These are phyloP conservation scores for Elaeis oleifera DNA, from an alignment of 202 grass and related monocot genomes.

Conservation along the genomic window DNA sequence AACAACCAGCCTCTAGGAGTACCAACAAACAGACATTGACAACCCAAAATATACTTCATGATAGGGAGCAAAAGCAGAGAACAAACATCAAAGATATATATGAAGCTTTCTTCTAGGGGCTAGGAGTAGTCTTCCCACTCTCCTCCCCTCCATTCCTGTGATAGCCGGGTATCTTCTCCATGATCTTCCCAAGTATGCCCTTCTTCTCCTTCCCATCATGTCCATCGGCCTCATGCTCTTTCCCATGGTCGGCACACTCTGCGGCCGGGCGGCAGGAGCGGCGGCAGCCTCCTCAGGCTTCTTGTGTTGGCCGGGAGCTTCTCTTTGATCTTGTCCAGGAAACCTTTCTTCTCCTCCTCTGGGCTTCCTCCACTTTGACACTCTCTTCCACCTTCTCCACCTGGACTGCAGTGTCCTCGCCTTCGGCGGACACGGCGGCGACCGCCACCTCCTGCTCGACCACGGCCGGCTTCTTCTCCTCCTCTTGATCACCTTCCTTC, in stretches of 20 bases:
- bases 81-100: too few relatives aligned
- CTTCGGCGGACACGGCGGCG: conserved; percentile 2
- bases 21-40: too few relatives aligned
- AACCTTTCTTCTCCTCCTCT: conserved; percentile 69
- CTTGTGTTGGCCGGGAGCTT: conserved; percentile 68
- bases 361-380: conserved; percentile 18
- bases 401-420: conserved; percentile 35
- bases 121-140: background rate
- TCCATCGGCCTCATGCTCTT: conserved; percentile 25
- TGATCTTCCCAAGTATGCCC: conserved; percentile 85
- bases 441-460: conserved; percentile 21
- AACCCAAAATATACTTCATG: too few relatives aligned
- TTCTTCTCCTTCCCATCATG: conserved; percentile 80
- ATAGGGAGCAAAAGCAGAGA: too few relatives aligned
- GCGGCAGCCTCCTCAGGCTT: conserved; percentile 33
- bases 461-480: background rate
- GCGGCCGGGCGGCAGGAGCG: background rate
- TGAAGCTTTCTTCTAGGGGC: too few relatives aligned
- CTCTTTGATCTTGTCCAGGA: conserved; percentile 98
- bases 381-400: conserved; percentile 36
- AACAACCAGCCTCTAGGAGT: too few relatives aligned
- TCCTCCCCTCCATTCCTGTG: conserved; percentile 45
- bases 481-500: conserved; percentile 29
- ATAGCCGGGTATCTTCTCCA: conserved; percentile 78
- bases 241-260: conserved; percentile 7